Conservation (phyloP, 2,329 filamentous ascomycete genomes). For the Phyllosticta ampelicida region DNA sequence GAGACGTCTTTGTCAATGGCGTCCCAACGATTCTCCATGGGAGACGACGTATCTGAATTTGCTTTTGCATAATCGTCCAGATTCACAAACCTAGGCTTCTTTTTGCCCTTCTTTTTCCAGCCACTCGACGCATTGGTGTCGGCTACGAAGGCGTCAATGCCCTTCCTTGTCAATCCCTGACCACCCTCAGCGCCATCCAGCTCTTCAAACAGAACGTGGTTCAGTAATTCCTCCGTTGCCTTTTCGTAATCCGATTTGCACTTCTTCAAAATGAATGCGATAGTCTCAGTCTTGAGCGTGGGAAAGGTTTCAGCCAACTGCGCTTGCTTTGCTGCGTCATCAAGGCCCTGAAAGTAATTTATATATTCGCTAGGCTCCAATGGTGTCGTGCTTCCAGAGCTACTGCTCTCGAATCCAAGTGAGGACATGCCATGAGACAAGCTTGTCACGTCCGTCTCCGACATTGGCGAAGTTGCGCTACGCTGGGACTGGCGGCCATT, state of each 20-base stretch:
- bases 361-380: slow-evolving; percentile 4
- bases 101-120: slow-evolving; percentile 35
- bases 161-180: slow-evolving; percentile 45
- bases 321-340: slow-evolving; percentile 45
- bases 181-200: slow-evolving; percentile 40
- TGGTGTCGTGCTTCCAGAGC: slow-evolving; percentile 4
- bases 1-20: slow-evolving; percentile 47
- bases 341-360: slow-evolving; percentile 24
- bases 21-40: slow-evolving; percentile 46
- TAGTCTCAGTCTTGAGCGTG: slow-evolving; percentile 52
- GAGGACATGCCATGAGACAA: slow-evolving; percentile 37
- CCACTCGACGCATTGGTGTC: slow-evolving; percentile 37
- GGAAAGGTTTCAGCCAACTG: slow-evolving; percentile 63
- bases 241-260: slow-evolving; percentile 54
- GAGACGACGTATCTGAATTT: slow-evolving; percentile 13
- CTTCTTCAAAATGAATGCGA: slow-evolving; percentile 57
- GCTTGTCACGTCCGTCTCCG: slow-evolving; percentile 40
- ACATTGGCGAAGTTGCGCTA: slow-evolving; percentile 24
- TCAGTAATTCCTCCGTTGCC: slow-evolving; percentile 72
- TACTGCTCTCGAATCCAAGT: slow-evolving; percentile 20
- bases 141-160: slow-evolving; percentile 71
- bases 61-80: slow-evolving; percentile 18
- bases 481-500: slow-evolving; percentile 15
- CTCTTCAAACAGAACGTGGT: slow-evolving; percentile 65
- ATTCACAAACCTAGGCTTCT: slow-evolving; percentile 21